These are phyloP conservation scores for Quercus variabilis DNA, from an alignment of 306 rosid genomes.

Conservation along the genomic window DNA sequence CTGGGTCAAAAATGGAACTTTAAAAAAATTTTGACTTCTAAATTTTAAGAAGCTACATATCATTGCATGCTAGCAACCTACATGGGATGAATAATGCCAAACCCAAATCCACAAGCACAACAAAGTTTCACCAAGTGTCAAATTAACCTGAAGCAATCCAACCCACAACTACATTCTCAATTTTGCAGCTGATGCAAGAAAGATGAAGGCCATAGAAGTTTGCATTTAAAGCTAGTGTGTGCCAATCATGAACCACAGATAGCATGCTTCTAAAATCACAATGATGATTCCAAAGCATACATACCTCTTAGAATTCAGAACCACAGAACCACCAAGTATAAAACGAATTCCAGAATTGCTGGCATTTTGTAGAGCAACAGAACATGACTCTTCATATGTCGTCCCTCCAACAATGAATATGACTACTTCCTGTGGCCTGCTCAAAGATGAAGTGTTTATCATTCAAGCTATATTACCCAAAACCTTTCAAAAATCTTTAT, in stretches of 20 bases:
- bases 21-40: neutral
- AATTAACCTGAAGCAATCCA: neutral
- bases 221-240: neutral
- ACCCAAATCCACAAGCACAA: neutral
- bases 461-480: constrained; percentile 21
- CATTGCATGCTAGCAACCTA: neutral
- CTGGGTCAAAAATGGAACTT: neutral
- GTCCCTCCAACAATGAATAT: constrained; percentile 96
- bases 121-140: neutral
- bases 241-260: constrained; percentile 12
- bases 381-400: constrained; percentile 87
- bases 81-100: neutral
- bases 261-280: constrained; percentile 7
- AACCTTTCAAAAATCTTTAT: neutral
- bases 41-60: neutral
- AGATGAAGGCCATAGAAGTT: constrained; percentile 12
- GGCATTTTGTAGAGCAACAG: constrained; percentile 80
- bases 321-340: constrained; percentile 82
- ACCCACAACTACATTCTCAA: constrained; percentile 11
- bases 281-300: constrained; percentile 25
- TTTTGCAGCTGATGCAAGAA: constrained; percentile 16
- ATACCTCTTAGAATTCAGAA: constrained; percentile 91
- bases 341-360: constrained; percentile 77
- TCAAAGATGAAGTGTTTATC: constrained; percentile 17
- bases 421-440: constrained; percentile 91